Evolutionary conservation across 805 yeast genomes (phyloP).

Genomic region (Lipomyces japonicus): DNA sequence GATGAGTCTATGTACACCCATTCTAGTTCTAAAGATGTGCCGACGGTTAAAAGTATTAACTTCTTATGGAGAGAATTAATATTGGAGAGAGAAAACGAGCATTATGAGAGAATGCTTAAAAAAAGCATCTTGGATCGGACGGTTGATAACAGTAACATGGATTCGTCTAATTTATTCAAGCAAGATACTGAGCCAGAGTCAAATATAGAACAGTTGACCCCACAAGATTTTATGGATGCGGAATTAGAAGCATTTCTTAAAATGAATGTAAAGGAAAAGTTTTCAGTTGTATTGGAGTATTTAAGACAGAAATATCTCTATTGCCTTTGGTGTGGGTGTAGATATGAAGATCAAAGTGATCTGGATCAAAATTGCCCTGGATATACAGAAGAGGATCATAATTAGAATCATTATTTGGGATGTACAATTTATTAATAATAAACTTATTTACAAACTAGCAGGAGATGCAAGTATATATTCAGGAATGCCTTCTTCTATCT

Average conservation of each 20-base stretch:
- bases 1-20: constrained; percentile 13
- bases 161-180: background rate
- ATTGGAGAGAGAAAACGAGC: constrained; percentile 1
- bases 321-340: constrained; percentile 52
- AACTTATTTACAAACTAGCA: no score
- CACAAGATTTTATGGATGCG: constrained; percentile 8
- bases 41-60: constrained; percentile 13
- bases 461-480: no score
- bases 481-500: no score
- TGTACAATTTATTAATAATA: background rate
- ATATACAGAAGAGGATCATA: constrained; percentile 44
- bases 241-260: constrained; percentile 38
- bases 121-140: constrained; percentile 14
- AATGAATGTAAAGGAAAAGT: constrained; percentile 33
- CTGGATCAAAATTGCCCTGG: constrained; percentile 51
- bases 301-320: constrained; percentile 43
- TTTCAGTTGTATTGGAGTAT: constrained; percentile 40
- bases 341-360: constrained; percentile 41
- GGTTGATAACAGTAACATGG: background rate
- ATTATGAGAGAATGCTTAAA: constrained; percentile 4
- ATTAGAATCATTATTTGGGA: constrained; percentile 1
- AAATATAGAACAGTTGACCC: constrained; percentile 5
- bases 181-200: constrained; percentile 1
- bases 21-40: background rate
- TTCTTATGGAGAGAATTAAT: constrained; percentile 22